These are phyloP conservation scores for Calonectria multiphialidica DNA, from an alignment of 2,329 filamentous ascomycete genomes.

Conservation along the genomic window DNA sequence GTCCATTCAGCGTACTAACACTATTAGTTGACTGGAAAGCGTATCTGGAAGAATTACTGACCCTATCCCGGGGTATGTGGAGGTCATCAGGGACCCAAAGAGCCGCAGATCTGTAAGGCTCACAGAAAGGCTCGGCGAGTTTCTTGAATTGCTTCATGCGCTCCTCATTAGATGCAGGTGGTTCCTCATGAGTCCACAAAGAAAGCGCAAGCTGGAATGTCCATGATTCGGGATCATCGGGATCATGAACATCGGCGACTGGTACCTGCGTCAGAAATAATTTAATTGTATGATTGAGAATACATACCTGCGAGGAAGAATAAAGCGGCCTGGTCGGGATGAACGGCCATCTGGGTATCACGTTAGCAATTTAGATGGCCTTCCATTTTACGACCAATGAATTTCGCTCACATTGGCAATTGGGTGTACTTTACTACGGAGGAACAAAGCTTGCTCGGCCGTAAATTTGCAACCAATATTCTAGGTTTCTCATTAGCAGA, in stretches of 20 bases:
- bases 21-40: background rate
- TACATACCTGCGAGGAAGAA: background rate
- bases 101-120: background rate
- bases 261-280: background rate
- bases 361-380: background rate
- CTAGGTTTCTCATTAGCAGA: background rate
- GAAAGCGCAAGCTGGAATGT: slow-evolving; percentile 1
- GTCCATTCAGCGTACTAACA: background rate
- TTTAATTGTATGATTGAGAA: background rate
- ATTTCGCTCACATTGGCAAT: background rate
- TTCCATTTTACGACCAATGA: background rate
- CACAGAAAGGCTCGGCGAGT: background rate
- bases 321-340: background rate
- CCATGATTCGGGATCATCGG: background rate
- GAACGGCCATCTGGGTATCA: background rate
- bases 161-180: background rate
- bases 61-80: background rate
- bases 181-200: background rate
- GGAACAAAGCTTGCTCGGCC: slow-evolving; percentile 1
- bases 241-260: background rate
- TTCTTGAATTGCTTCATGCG: background rate
- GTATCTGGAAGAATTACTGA: background rate
- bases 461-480: slow-evolving; percentile 1
- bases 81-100: background rate
- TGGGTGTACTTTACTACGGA: background rate